Conservation (phyloP, 768 basidiomycete genomes). For the Naganishia vaughanmartiniae region DNA sequence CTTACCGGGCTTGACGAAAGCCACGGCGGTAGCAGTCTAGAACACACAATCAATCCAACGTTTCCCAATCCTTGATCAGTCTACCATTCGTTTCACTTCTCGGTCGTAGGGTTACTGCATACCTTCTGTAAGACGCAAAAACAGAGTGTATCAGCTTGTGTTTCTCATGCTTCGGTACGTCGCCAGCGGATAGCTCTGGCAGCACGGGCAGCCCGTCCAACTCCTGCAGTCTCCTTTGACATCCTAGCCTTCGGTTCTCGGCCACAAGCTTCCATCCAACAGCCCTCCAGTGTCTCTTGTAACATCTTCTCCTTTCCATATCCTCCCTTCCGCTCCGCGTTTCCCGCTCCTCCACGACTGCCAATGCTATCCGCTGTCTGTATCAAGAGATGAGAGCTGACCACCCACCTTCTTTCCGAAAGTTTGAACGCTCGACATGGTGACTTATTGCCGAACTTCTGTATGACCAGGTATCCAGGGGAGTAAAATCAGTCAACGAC, state of each 20-base stretch:
- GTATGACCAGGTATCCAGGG: slow-evolving; percentile 5
- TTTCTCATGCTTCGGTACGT: slow-evolving; percentile 62
- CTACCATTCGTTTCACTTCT: not conserved
- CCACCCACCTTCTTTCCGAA: slow-evolving; percentile 85
- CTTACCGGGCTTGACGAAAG: slow-evolving; percentile 91
- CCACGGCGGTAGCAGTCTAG: slow-evolving; percentile 96
- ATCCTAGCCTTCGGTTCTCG: not conserved
- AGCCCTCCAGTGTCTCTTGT: not conserved
- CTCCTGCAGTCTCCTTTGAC: not conserved
- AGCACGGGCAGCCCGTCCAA: not conserved
- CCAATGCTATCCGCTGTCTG: slow-evolving; percentile 2
- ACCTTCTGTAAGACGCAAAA: slow-evolving; percentile 16
- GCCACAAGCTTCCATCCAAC: not conserved
- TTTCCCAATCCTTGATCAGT: slow-evolving; percentile 13
- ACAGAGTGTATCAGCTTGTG: not conserved
- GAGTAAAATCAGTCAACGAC: not conserved
- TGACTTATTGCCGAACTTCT: slow-evolving; percentile 29
- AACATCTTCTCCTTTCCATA: not conserved
- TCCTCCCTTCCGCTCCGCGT: not conserved
- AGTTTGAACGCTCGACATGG: slow-evolving; percentile 78
- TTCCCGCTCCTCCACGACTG: not conserved
- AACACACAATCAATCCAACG: slow-evolving; percentile 7
- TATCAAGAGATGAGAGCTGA: not conserved
- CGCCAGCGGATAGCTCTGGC: not conserved
- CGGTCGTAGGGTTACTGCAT: not conserved